Percentiles rank a stretch among this genome's conserved stretches.
These are phyloP conservation scores for Beta macrorhiza DNA, from an alignment of 179 eudicot species.

Conservation along the genomic window DNA sequence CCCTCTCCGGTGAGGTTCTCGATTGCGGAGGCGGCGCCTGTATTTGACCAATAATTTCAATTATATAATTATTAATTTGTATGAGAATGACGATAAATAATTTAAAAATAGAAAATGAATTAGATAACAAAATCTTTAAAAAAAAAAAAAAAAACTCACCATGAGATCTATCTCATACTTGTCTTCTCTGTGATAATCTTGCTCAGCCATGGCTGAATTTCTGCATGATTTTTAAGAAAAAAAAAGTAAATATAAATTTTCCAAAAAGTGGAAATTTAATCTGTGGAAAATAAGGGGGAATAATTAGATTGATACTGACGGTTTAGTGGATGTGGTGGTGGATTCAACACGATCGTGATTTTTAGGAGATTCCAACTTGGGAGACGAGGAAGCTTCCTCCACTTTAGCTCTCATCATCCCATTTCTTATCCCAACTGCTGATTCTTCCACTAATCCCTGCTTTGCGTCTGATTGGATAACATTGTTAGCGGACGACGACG, in stretches of 20 bases:
- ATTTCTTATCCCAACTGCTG: slow-evolving; percentile 33
- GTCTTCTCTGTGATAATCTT: slow-evolving; percentile 57
- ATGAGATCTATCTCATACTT: slow-evolving; percentile 92
- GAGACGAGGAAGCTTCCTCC: slow-evolving; percentile 52
- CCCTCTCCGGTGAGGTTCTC: slow-evolving; percentile 73
- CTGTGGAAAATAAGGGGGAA: slow-evolving; percentile 1
- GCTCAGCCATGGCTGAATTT: slow-evolving; percentile 27
- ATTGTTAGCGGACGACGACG: not conserved
- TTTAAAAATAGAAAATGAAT: not conserved
- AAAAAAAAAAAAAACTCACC: slow-evolving; percentile 42
- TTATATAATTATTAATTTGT: too few relatives aligned
- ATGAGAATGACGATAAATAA: too few relatives aligned
- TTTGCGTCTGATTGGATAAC: slow-evolving; percentile 22
- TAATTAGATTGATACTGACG: slow-evolving; percentile 48
- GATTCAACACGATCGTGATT: slow-evolving; percentile 45
- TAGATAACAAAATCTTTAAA: not conserved
- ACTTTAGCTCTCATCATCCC: slow-evolving; percentile 39
- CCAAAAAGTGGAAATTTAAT: not conserved
- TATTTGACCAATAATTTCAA: not conserved
- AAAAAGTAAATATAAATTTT: not conserved
- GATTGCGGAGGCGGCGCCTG: slow-evolving; percentile 84
- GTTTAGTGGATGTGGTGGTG: slow-evolving; percentile 36
- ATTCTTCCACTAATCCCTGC: slow-evolving; percentile 27
- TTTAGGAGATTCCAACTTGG: slow-evolving; percentile 48
- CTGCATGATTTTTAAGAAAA: slow-evolving; percentile 30